phyloP scores from a whole-genome alignment of 257 asterid genomes.

The Lavandula angustifolia region DNA sequence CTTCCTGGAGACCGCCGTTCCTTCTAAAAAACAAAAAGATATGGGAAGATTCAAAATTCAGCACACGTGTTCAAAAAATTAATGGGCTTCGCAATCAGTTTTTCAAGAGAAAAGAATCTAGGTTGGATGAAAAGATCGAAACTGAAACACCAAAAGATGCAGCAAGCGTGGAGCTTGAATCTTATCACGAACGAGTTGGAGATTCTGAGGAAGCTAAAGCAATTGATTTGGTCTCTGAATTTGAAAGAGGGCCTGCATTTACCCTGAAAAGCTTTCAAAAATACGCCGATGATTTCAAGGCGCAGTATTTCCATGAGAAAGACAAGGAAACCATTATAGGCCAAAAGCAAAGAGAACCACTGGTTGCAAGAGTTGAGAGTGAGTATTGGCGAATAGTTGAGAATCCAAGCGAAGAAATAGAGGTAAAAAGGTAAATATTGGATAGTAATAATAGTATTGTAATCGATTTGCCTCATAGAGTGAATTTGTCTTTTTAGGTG shows the following conservation, averaged over 20 bases:
- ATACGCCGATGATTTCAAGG: constrained; percentile 75
- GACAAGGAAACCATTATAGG: constrained; percentile 25
- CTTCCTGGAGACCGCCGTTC: constrained; percentile 70
- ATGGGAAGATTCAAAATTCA: constrained; percentile 52
- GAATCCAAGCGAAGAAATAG: constrained; percentile 71
- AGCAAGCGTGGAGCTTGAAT: constrained; percentile 25
- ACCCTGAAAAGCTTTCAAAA: constrained; percentile 60
- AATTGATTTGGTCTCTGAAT: constrained; percentile 32
- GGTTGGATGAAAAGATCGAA: constrained; percentile 37
- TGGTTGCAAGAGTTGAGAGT: constrained; percentile 60
- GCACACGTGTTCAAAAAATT: constrained; percentile 53
- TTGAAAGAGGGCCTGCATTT: constrained; percentile 57
- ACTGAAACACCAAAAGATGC: constrained; percentile 38
- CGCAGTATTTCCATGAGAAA: constrained; percentile 52
- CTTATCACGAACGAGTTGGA: constrained; percentile 27
- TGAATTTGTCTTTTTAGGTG: constrained; percentile 54
- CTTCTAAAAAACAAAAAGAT: constrained; percentile 42
- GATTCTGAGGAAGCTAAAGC: constrained; percentile 36
- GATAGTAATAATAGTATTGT: constrained; percentile 14
- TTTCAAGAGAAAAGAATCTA: constrained; percentile 38
- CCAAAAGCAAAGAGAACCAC: constrained; percentile 41
- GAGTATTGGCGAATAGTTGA: constrained; percentile 88
- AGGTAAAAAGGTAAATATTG: constrained; percentile 51
- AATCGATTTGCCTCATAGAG: constrained; percentile 29
- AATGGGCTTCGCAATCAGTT: constrained; percentile 45